Evolutionary conservation across 192 early-diverging fungal genomes (phyloP).

Genomic region (Backusella tarrabulga): DNA sequence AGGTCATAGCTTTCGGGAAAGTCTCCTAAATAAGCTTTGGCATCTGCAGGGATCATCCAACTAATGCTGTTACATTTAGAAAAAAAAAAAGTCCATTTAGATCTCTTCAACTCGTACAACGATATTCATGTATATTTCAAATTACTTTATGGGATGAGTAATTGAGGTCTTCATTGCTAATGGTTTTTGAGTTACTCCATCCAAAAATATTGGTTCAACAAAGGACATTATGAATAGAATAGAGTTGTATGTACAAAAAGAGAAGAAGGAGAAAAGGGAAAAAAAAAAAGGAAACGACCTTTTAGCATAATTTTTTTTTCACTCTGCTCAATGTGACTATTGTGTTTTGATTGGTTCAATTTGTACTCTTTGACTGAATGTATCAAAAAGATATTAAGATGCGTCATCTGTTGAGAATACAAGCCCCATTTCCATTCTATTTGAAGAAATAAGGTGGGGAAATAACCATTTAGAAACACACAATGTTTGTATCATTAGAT

Average conservation of each 20-base stretch:
- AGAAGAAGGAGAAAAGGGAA: neutral
- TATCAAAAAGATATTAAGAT: neutral
- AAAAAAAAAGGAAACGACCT: neutral
- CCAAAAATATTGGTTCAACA: neutral
- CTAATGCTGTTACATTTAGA: constrained; percentile 6
- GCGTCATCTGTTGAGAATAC: neutral
- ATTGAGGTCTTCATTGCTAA: constrained; percentile 29
- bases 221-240: neutral
- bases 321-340: neutral
- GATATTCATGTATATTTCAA: too few species aligned
- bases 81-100: neutral
- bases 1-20: constrained; percentile 17
- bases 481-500: neutral
- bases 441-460: neutral
- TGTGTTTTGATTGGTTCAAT: neutral
- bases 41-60: constrained; percentile 31
- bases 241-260: neutral
- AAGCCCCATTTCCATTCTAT: neutral
- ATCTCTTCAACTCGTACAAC: too few species aligned
- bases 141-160: constrained; percentile 39
- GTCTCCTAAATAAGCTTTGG: constrained; percentile 4
- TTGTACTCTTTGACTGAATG: neutral
- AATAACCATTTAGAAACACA: neutral
- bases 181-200: neutral
- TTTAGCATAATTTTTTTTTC: neutral